Percentiles rank a stretch among this genome's conserved stretches.
Conservation (phyloP, 2,329 filamentous ascomycete species). For the Fusarium lateritium region DNA sequence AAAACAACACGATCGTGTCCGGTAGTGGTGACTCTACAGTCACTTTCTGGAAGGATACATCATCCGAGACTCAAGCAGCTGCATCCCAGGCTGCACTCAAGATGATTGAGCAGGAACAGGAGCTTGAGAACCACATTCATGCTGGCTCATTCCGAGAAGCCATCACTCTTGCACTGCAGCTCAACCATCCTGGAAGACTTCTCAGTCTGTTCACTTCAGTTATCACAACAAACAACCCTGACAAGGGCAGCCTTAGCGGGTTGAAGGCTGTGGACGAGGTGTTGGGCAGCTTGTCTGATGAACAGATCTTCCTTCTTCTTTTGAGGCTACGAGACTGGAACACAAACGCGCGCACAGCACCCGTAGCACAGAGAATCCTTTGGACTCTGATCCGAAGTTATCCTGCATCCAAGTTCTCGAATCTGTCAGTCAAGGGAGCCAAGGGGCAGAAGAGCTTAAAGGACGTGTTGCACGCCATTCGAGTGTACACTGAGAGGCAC, state of each 20-base stretch:
- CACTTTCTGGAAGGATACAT: constrained; percentile 96
- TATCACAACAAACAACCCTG: constrained; percentile 72
- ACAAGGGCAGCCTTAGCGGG: constrained; percentile 75
- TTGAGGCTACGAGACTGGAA: constrained; percentile 95
- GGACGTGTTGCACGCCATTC: constrained; percentile 89
- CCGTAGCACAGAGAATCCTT: constrained; percentile 88
- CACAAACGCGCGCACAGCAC: constrained; percentile 89
- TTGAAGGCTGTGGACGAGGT: constrained; percentile 85
- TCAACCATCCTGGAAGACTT: constrained; percentile 93
- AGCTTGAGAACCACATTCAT: constrained; percentile 92
- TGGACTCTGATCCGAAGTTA: constrained; percentile 85
- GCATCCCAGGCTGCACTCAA: constrained; percentile 81
- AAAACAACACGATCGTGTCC: constrained; percentile 83
- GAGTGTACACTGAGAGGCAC: constrained; percentile 92
- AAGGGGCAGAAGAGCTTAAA: constrained; percentile 77
- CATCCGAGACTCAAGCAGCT: constrained; percentile 81
- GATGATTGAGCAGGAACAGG: constrained; percentile 93
- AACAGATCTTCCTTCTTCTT: constrained; percentile 88
- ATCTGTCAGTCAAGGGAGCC: constrained; percentile 72
- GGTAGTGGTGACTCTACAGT: constrained; percentile 93
- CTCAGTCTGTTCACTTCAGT: constrained; percentile 88
- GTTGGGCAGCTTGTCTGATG: constrained; percentile 81
- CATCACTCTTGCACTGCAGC: constrained; percentile 89
- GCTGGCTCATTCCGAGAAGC: constrained; percentile 91
- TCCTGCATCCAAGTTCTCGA: constrained; percentile 82